These are phyloP conservation scores for Hypoxylon fragiforme DNA, from an alignment of 495 filamentous ascomycete species.

Conservation along the genomic window DNA sequence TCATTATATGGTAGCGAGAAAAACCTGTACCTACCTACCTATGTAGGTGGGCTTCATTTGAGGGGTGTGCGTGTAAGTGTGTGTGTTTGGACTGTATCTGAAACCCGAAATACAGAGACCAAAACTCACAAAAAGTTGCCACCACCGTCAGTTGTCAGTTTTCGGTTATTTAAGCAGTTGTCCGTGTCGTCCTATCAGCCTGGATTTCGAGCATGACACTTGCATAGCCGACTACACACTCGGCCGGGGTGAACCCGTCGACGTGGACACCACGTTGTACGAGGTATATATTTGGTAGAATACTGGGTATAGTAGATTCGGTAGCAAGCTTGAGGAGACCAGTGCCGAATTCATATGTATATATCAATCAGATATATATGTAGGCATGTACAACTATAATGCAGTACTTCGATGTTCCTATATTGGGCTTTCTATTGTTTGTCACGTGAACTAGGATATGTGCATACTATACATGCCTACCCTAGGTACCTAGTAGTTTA, in stretches of 20 bases:
- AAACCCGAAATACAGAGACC: background rate
- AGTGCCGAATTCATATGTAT: no score
- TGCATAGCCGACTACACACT: background rate
- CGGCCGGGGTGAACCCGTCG: background rate
- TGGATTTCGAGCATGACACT: background rate
- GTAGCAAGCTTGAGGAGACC: background rate
- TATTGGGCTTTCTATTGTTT: no score
- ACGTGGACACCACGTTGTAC: background rate
- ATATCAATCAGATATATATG: no score
- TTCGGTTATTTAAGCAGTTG: background rate
- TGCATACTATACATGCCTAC: no score
- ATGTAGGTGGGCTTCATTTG: constrained; percentile 13
- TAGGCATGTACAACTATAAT: no score
- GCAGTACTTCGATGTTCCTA: no score
- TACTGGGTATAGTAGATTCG: background rate
- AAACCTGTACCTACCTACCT: no score
- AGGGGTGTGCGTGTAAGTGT: no score
- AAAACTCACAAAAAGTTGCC: background rate
- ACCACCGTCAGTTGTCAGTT: background rate
- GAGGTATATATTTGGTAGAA: background rate
- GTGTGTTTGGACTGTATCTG: background rate
- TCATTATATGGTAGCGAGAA: constrained; percentile 11
- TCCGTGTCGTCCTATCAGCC: background rate
- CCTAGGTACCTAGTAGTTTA: no score
- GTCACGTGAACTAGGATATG: no score